These are phyloP conservation scores for Neonectria ditissima DNA, from an alignment of 2,329 filamentous ascomycete genomes.

Conservation along the genomic window DNA sequence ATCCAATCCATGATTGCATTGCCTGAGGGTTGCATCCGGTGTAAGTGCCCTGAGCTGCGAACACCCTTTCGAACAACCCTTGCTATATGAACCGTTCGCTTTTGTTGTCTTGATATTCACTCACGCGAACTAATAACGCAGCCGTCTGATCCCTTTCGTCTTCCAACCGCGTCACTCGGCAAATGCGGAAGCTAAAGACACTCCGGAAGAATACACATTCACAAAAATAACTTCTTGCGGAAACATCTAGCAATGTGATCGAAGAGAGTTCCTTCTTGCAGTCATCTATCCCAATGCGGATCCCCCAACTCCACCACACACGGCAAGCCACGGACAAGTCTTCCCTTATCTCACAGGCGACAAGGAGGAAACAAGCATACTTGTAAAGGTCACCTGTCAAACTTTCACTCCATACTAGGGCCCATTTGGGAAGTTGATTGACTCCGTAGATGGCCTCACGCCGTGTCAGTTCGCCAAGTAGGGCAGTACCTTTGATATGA, in stretches of 20 bases:
- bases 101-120: neutral
- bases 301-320: neutral
- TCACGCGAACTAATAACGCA: neutral
- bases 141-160: neutral
- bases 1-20: conserved; percentile 3
- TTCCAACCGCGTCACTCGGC: neutral
- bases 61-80: too few species aligned
- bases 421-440: neutral
- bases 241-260: neutral
- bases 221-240: neutral
- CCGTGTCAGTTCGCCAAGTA: neutral
- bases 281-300: neutral
- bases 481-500: neutral
- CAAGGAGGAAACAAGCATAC: neutral
- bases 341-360: neutral
- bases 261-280: neutral
- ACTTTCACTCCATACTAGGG: neutral
- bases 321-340: neutral
- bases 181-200: neutral
- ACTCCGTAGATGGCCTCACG: neutral
- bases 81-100: neutral
- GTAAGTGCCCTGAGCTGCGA: neutral
- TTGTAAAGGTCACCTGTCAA: neutral
- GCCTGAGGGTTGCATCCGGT: conserved; percentile 2
- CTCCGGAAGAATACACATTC: neutral